Conservation (phyloP, 2,329 filamentous ascomycete species). For the Madurella mycetomatis region DNA sequence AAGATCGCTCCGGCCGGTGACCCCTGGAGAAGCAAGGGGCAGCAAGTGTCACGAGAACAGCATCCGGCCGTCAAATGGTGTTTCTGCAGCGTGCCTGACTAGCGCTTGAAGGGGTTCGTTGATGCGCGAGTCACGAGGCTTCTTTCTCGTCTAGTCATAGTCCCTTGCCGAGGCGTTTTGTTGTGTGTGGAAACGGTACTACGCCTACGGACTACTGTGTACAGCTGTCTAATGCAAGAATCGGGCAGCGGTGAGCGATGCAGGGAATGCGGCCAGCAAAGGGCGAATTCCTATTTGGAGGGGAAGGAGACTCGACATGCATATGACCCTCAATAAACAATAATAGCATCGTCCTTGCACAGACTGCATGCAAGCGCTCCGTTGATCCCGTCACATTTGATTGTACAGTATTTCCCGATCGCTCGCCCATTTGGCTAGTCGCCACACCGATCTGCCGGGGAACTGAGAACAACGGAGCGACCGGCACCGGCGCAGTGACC, state of each 20-base stretch:
- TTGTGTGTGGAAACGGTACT: too few species aligned
- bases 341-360: too few species aligned
- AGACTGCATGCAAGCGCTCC: not conserved
- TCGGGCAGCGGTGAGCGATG: constrained; percentile 4
- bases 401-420: too few species aligned
- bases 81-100: constrained; percentile 14
- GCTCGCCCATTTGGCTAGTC: too few species aligned
- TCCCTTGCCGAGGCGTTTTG: too few species aligned
- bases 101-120: constrained; percentile 12
- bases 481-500: too few species aligned
- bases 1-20: not conserved
- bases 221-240: not conserved
- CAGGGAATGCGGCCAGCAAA: not conserved
- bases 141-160: not conserved
- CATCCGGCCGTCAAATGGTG: constrained; percentile 1
- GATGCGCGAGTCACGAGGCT: constrained; percentile 17
- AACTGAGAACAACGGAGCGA: not conserved
- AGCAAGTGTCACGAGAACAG: constrained; percentile 21
- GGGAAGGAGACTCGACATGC: too few species aligned
- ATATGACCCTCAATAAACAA: too few species aligned
- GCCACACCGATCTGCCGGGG: not conserved
- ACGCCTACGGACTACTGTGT: too few species aligned
- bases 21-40: not conserved
- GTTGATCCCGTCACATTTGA: not conserved
- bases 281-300: too few species aligned